Evolutionary conservation across 768 basidiomycete genomes (phyloP), one percentile per base, ranked within the genome.

Genomic region (Mycena epipterygia): DNA sequence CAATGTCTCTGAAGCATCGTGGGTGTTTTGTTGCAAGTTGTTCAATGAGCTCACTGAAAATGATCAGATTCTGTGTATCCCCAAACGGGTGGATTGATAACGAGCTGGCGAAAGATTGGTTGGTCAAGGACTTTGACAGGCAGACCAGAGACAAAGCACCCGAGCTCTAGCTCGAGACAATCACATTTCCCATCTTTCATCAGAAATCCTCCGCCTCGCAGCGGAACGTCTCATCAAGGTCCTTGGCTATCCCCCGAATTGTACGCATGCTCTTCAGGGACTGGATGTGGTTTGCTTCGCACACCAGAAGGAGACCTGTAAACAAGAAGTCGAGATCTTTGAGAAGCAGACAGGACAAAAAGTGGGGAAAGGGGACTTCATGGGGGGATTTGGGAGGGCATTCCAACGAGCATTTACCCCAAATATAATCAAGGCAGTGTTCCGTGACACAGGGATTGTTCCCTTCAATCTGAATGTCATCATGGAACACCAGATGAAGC

Each of bases 291-390:
- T 48, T 23, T 48, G 46, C 13, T 48, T 48, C 27, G 46, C 46
- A 9, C 23, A 12, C 3, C 23, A 25, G 46, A 87, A 86, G 73
- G 61, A 65, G 13, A 49, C 23, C 70, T 77, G 72, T 72, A 76
- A 77, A 35, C 27, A 74, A 39, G 76, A 71, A 59, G 74, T 80
- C 19, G 30, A 74, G 11, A 19, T 29, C 14, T 83, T 79, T 52
- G 76, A 83, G 63, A 62, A 74, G 7, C n/a, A 39, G 29, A 72
- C 71, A 32, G 44, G 65, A 16, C 51, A 66, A 29, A 65, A 61
- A n/a, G 76, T 81, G 13, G 69, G 49, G 5, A 83, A 84, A 58
- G 62, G n/a, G 16, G 81, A 82, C 67, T 81, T 83, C 64, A 27
- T 60, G 4, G 39, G n/a, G 1, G 53, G 77, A 19, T 78, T 74